Evolutionary conservation across 345 rosid species (phyloP).

Genomic region (Bruguiera sexangula): DNA sequence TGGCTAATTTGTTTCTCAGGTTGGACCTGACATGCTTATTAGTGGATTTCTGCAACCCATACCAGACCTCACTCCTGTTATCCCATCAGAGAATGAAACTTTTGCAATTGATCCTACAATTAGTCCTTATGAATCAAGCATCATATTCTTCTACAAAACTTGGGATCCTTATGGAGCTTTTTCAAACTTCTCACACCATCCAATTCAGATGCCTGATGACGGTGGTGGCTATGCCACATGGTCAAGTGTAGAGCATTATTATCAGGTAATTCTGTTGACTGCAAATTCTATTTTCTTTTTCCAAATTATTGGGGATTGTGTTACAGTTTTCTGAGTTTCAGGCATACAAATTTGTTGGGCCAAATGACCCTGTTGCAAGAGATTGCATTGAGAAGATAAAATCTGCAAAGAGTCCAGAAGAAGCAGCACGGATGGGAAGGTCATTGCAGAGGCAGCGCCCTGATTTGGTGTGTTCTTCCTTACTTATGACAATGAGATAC

Average conservation of each 20-base stretch:
- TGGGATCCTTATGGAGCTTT: constrained; percentile 97
- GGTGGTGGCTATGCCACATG: constrained; percentile 56
- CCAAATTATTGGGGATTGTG: not conserved
- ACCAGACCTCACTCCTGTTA: constrained; percentile 74
- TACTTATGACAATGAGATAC: not conserved
- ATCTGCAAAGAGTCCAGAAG: constrained; percentile 77
- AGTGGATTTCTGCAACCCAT: constrained; percentile 91
- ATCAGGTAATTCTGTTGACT: constrained; percentile 55
- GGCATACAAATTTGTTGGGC: constrained; percentile 67
- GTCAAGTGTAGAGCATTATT: constrained; percentile 82
- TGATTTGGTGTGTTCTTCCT: constrained; percentile 48
- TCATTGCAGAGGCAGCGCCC: constrained; percentile 56
- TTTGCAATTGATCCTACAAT: constrained; percentile 79
- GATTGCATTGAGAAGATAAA: constrained; percentile 61
- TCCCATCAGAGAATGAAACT: constrained; percentile 79
- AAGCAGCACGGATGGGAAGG: constrained; percentile 85
- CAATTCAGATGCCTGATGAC: constrained; percentile 61
- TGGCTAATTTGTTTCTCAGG: constrained; percentile 33
- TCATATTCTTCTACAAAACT: constrained; percentile 84
- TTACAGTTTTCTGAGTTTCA: constrained; percentile 20
- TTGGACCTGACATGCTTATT: constrained; percentile 92
- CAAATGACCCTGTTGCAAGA: constrained; percentile 46
- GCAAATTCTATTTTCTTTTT: constrained; percentile 9
- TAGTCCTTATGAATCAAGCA: constrained; percentile 60
- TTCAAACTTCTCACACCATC: constrained; percentile 88